These are phyloP conservation scores for Pleurotus ostreatus DNA, from an alignment of 768 basidiomycete genomes.

Conservation along the genomic window DNA sequence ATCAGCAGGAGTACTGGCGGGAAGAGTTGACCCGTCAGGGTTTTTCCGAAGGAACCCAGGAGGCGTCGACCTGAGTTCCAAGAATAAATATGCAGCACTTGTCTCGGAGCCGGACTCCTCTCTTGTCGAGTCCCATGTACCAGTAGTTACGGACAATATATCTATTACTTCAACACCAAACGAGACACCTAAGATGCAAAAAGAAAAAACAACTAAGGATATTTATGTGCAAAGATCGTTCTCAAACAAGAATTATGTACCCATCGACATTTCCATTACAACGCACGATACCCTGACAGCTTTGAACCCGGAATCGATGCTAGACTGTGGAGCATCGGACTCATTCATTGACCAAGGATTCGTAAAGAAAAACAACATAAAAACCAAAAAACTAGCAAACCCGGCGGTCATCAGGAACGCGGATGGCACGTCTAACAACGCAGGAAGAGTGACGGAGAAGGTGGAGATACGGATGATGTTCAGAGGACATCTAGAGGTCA, in stretches of 20 bases:
- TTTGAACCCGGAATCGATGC: neutral
- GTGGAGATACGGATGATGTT: slow-evolving; percentile 14
- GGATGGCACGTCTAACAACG: slow-evolving; percentile 20
- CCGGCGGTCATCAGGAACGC: neutral
- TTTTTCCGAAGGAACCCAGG: too few relatives aligned
- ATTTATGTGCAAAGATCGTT: neutral
- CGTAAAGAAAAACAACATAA: neutral
- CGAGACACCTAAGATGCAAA: too few relatives aligned
- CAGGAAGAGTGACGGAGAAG: slow-evolving; percentile 15
- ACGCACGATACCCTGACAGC: neutral
- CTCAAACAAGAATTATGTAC: neutral
- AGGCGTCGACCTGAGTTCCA: too few relatives aligned
- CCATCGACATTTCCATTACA: neutral
- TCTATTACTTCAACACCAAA: too few relatives aligned
- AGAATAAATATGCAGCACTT: too few relatives aligned
- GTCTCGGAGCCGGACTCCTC: too few relatives aligned
- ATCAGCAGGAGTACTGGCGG: too few relatives aligned
- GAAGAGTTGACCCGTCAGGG: too few relatives aligned
- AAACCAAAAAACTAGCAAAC: neutral
- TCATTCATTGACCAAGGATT: neutral
- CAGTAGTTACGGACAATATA: too few relatives aligned
- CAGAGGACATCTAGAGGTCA: slow-evolving; percentile 16
- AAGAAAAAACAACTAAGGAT: too few relatives aligned
- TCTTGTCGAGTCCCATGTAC: too few relatives aligned
- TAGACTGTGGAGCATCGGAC: neutral